Evolutionary conservation across 1,139 yeast genomes (phyloP), one percentile per base, ranked within the genome.

Genomic region (Saccharomyces uvarum): DNA sequence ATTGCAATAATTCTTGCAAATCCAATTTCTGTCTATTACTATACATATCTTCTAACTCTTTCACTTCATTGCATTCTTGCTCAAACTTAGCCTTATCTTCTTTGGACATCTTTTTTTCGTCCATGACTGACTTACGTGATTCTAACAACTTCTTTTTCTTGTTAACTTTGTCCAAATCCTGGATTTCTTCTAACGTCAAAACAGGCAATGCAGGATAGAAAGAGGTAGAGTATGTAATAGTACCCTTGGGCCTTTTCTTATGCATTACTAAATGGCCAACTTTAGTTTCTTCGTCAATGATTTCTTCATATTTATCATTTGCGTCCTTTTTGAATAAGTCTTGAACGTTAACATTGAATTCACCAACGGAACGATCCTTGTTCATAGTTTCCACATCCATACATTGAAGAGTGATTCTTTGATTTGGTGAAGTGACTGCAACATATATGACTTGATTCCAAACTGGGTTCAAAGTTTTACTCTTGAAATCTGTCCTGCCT

Each of bases 391-490:
- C 95, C 49, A 86, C 87, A 72, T 91, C 98, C 97, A 93, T 88
- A 9, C 83, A 95, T 70, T 93, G 98, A 54, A 95, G 70, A 2
- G 90, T 83, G 60, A 91, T 73, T 65, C 80, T 84, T 70, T 91
- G 98, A 67, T 84, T 84, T 44, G 90, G 81, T 49, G 90, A 86
- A 13, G 95, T 80, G 26, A 93, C 80, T 6, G 96, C 84, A 46
- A 88, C 81, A 70, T 89, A 93, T 54, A 88, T 77, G 2, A 87
- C 77, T 70, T 90, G 93, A 67, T 90, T 84, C 88, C 91, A 95
- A 9, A 82, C 82, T 13, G 99, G 99, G 60, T 86, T 77, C 64
- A 84, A 75, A 2, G 88, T 82, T 21, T 86, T 80, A 26, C 82
- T 84, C 55, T 77, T 70, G n/a, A 87, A 81, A 52, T 80, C 77